Evolutionary conservation across 176 grass and related monocot species (phyloP).

Genomic region (Tuctoria greenei): DNA sequence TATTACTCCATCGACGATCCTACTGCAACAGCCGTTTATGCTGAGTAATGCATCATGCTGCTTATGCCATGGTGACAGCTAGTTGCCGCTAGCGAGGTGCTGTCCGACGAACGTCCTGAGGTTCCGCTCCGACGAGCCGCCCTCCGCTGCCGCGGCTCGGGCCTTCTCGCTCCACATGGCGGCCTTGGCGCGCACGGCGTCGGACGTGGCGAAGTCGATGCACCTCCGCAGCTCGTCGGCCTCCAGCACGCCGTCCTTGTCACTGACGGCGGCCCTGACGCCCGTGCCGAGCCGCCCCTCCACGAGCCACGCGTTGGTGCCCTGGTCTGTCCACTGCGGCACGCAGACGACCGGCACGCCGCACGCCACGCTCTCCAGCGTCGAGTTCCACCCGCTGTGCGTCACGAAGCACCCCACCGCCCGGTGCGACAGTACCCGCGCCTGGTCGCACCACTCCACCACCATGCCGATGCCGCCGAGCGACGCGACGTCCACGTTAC

Average conservation of each 20-base stretch:
- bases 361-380: constrained; percentile 40
- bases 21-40: not conserved
- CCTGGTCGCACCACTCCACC: constrained; percentile 85
- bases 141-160: constrained; percentile 23
- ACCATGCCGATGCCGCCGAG: constrained; percentile 37
- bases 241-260: constrained; percentile 51
- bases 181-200: constrained; percentile 52
- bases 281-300: constrained; percentile 55
- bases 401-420: constrained; percentile 73
- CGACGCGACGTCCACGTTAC: not conserved
- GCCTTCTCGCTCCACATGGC: constrained; percentile 53
- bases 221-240: constrained; percentile 60
- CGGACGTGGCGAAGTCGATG: constrained; percentile 39
- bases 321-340: constrained; percentile 76
- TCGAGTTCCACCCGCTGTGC: constrained; percentile 75
- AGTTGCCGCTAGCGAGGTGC: constrained; percentile 22
- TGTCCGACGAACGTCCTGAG: constrained; percentile 47
- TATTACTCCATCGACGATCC: not conserved
- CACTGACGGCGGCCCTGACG: constrained; percentile 41
- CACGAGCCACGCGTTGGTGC: constrained; percentile 62
- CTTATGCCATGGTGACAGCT: not conserved
- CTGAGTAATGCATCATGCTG: not conserved
- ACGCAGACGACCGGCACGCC: constrained; percentile 57
- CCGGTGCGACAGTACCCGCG: constrained; percentile 57
- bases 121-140: constrained; percentile 53